Evolutionary conservation across 169 alveolate genomes (phyloP).

Genomic region (Toxoplasma gondii): DNA sequence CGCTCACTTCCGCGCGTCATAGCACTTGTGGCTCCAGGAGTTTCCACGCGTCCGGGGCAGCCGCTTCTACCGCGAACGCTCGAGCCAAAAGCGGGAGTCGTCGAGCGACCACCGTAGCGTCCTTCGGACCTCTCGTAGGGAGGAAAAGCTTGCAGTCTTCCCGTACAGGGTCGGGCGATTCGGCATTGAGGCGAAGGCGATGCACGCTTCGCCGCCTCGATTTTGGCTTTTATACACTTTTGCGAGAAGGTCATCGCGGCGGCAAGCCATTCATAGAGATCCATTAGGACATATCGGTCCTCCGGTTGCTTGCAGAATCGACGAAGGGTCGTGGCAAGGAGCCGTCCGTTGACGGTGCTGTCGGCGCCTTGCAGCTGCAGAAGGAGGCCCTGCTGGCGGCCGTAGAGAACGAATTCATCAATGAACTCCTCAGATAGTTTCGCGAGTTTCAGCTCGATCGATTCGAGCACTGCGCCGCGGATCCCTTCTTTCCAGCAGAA

Average conservation of each 20-base stretch:
- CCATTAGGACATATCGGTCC: conserved; percentile 46
- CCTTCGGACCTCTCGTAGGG: background rate
- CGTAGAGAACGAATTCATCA: conserved; percentile 41
- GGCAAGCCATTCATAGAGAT: conserved; percentile 67
- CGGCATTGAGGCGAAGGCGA: background rate
- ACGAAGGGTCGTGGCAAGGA: background rate
- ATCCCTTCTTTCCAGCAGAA: background rate
- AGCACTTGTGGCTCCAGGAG: background rate
- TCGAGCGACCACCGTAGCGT: background rate
- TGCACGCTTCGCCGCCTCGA: background rate
- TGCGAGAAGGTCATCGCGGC: conserved; percentile 44
- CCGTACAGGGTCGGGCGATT: background rate
- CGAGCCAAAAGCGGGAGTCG: background rate
- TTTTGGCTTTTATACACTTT: background rate
- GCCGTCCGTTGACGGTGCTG: background rate
- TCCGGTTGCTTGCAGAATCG: background rate
- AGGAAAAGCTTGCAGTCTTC: too few species aligned
- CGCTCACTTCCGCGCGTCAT: background rate
- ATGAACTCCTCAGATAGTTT: conserved; percentile 60
- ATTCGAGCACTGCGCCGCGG: conserved; percentile 50
- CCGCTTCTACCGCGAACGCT: background rate
- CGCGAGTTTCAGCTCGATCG: conserved; percentile 56
- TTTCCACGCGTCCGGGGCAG: background rate
- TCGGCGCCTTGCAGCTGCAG: conserved; percentile 9
- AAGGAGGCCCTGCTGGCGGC: conserved; percentile 55